Conservation (phyloP, 2,329 filamentous ascomycete genomes). For the Alternaria sp. region DNA sequence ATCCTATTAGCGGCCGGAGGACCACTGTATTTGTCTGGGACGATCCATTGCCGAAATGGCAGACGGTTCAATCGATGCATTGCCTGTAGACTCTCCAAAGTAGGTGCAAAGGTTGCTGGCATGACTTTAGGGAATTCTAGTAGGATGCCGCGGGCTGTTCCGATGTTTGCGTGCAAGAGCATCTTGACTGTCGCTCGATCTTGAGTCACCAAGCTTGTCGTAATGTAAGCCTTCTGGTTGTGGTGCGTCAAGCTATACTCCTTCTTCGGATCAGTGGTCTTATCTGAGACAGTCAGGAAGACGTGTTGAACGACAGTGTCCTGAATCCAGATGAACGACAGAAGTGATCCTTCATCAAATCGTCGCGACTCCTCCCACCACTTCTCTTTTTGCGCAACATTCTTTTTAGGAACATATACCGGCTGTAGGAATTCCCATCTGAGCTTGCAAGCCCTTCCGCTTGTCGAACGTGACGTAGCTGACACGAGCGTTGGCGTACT, state of each 20-base stretch:
- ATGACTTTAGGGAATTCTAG: slow-evolving; percentile 43
- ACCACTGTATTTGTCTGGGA: slow-evolving; percentile 26
- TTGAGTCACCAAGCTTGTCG: slow-evolving; percentile 26
- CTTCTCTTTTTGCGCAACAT: slow-evolving; percentile 16
- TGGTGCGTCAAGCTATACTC: slow-evolving; percentile 21
- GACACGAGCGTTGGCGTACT: slow-evolving; percentile 33
- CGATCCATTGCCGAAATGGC: slow-evolving; percentile 41
- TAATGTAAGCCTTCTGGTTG: slow-evolving; percentile 22
- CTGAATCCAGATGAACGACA: slow-evolving; percentile 37
- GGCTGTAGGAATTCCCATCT: slow-evolving; percentile 39
- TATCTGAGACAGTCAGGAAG: slow-evolving; percentile 37
- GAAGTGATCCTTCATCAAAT: slow-evolving; percentile 35
- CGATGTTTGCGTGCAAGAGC: slow-evolving; percentile 23
- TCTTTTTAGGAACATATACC: slow-evolving; percentile 19
- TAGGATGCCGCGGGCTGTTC: slow-evolving; percentile 26
- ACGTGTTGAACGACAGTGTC: slow-evolving; percentile 30
- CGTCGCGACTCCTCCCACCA: slow-evolving; percentile 46
- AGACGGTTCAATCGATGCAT: slow-evolving; percentile 39
- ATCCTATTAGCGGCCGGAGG: background rate
- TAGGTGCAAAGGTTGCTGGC: slow-evolving; percentile 43
- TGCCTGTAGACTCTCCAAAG: slow-evolving; percentile 35
- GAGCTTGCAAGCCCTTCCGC: slow-evolving; percentile 29
- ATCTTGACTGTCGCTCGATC: slow-evolving; percentile 24
- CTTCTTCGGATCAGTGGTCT: slow-evolving; percentile 16
- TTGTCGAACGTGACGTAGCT: slow-evolving; percentile 29